Evolutionary conservation across 352 stramenopile species (phyloP), one percentile per base, ranked within the genome.

Genomic region (Phytopythium chamaehyphon): DNA sequence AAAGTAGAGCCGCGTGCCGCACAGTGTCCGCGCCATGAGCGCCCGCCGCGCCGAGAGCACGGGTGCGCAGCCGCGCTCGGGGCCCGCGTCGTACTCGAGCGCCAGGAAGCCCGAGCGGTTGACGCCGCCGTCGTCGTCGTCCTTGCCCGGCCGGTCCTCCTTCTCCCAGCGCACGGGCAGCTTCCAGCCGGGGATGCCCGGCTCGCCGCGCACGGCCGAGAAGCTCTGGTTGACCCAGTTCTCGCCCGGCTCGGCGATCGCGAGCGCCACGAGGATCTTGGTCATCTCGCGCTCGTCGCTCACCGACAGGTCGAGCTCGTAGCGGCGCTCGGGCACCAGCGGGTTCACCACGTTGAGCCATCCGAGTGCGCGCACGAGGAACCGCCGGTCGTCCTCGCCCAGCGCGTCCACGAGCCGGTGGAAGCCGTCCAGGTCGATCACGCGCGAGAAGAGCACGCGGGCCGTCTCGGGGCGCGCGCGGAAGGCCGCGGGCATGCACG

Each of bases 171-270:
- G 79, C 44, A 76, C 65, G 1, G 82, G 82, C 36, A 93, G 58
- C 50, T 93, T 87, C 83, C 83, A 93, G 21, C 83, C 83, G 5
- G 83, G 83, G 38, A 93, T 73, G 10, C 73, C 75, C 10, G 69
- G 61, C 47, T 90, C 83, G 2, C 72, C 75, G 12, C 61, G 39
- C 12, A 71, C 57, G 24, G 66, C 39, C 4, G 75, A 63, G 54
- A 90, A 93, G 48, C 64, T 82, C 62, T 93, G 80, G 51, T 90
- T 87, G 55, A 90, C 68, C 83, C 83, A 93, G 55, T 93, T 93
- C 54, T 93, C 83, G 0, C 83, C 81, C 10, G 83, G 83, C 40
- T 93, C 83, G 3, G 69, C 69, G 51, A 90, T 88, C n/a, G 83
- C 81, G 26, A 92, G 60, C 26, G 78, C 66, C 45, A 94, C 82